These are phyloP conservation scores for Combretum micranthum DNA, from an alignment of 345 rosid species.

Conservation along the genomic window DNA sequence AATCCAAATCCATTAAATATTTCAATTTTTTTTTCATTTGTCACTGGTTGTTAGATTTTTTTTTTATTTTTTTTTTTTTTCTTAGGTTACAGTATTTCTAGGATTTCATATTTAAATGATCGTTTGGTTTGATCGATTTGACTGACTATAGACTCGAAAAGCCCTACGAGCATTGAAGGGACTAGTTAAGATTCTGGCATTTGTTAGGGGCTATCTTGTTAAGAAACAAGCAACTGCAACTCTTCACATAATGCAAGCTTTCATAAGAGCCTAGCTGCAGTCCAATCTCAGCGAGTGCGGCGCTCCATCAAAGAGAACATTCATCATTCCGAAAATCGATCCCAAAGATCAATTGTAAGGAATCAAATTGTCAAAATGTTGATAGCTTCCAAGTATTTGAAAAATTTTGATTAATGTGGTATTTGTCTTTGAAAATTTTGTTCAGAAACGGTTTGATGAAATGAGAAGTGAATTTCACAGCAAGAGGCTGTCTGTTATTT, in stretches of 20 bases:
- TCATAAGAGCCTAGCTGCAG: slow-evolving; percentile 56
- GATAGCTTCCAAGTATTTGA: not conserved
- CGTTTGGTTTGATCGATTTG: not conserved
- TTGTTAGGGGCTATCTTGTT: slow-evolving; percentile 70
- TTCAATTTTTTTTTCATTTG: not conserved
- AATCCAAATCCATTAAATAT: not conserved
- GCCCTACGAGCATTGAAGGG: slow-evolving; percentile 77
- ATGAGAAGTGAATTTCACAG: slow-evolving; percentile 35
- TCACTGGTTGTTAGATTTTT: not conserved
- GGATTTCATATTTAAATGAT: not conserved
- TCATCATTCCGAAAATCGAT: slow-evolving; percentile 17
- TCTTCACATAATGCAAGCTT: slow-evolving; percentile 58
- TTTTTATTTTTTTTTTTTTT: too few species aligned
- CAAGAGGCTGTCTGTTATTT: slow-evolving; percentile 22
- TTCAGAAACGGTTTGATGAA: slow-evolving; percentile 38
- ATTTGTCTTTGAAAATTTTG: not conserved
- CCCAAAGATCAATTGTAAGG: slow-evolving; percentile 40
- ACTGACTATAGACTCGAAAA: slow-evolving; percentile 51
- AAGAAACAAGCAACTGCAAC: slow-evolving; percentile 61
- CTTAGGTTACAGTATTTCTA: not conserved
- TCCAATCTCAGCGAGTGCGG: slow-evolving; percentile 35
- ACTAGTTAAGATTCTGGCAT: slow-evolving; percentile 74
- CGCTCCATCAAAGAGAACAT: slow-evolving; percentile 37
- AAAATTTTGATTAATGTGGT: not conserved
- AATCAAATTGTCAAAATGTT: not conserved